Evolutionary conservation across 148 eudicot genomes (phyloP).

Genomic region (Heliamphora exappendiculata): DNA sequence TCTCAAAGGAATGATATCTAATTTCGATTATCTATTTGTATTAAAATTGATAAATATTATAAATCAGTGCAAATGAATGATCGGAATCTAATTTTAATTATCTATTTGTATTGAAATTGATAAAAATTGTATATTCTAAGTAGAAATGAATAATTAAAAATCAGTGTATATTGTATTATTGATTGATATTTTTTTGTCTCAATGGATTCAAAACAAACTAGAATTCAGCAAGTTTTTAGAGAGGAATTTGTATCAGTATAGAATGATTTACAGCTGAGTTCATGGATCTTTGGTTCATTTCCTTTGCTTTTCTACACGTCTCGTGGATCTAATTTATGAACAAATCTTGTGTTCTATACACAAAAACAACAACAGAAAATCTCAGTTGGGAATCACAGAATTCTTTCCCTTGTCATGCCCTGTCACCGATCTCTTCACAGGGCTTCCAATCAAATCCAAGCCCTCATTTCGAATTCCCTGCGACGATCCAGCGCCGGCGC

Average conservation of each 20-base stretch:
- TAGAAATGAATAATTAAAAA: too few species aligned
- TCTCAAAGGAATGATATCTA: too few species aligned
- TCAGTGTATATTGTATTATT: too few species aligned
- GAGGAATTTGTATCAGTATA: not conserved
- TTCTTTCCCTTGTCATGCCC: slow-evolving; percentile 2
- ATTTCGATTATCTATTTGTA: too few species aligned
- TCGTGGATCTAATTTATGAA: not conserved
- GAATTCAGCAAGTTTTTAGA: not conserved
- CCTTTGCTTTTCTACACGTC: not conserved
- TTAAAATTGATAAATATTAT: too few species aligned
- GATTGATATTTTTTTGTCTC: too few species aligned
- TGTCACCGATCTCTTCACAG: not conserved
- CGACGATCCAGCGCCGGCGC: slow-evolving; percentile 13
- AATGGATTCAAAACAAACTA: not conserved
- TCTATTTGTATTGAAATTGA: too few species aligned
- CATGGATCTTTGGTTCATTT: not conserved
- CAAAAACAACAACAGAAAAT: not conserved
- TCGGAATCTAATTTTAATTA: too few species aligned
- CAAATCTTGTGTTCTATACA: not conserved
- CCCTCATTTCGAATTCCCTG: not conserved
- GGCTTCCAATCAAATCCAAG: not conserved
- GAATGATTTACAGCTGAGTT: not conserved
- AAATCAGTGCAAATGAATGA: too few species aligned
- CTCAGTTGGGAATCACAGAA: not conserved
- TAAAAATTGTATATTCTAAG: too few species aligned